These are phyloP conservation scores for Aspergillus amoenus DNA, from an alignment of 2,329 filamentous ascomycete species.

Conservation along the genomic window DNA sequence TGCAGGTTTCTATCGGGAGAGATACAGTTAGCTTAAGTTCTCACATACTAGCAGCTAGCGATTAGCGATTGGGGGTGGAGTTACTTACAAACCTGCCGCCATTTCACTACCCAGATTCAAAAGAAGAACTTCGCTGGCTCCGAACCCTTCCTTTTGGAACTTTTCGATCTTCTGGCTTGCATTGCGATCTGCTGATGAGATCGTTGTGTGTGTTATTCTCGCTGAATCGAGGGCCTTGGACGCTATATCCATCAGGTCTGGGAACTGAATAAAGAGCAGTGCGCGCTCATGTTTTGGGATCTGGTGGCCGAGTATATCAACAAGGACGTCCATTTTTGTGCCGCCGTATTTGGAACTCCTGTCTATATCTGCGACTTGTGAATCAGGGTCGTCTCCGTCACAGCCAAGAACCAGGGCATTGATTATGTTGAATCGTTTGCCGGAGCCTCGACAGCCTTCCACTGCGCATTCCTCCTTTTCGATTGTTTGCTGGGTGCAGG, in stretches of 20 bases:
- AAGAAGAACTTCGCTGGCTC: conserved; percentile 52
- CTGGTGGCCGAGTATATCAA: conserved; percentile 43
- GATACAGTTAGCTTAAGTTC: neutral
- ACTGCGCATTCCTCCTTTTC: conserved; percentile 40
- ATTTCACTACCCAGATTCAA: conserved; percentile 58
- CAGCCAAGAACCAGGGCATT: conserved; percentile 36
- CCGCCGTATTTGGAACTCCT: conserved; percentile 34
- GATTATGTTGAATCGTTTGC: conserved; percentile 43
- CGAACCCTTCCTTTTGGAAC: conserved; percentile 42
- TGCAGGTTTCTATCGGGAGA: conserved; percentile 56
- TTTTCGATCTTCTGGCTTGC: conserved; percentile 36
- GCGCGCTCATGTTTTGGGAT: conserved; percentile 49
- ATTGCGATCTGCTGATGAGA: conserved; percentile 33
- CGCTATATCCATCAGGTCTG: conserved; percentile 43
- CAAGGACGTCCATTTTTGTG: conserved; percentile 49
- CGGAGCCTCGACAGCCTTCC: conserved; percentile 40
- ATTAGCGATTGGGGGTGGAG: too few relatives aligned
- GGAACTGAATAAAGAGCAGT: conserved; percentile 57
- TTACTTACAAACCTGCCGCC: conserved; percentile 60
- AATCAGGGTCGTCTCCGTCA: conserved; percentile 5
- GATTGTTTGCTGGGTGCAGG: conserved; percentile 33
- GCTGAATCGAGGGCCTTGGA: conserved; percentile 28
- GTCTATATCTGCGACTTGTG: conserved; percentile 18
- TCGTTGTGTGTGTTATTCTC: conserved; percentile 34
- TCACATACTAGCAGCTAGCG: neutral